Conservation (phyloP, 2,329 filamentous ascomycete species). For the Bipolaris cookei region DNA sequence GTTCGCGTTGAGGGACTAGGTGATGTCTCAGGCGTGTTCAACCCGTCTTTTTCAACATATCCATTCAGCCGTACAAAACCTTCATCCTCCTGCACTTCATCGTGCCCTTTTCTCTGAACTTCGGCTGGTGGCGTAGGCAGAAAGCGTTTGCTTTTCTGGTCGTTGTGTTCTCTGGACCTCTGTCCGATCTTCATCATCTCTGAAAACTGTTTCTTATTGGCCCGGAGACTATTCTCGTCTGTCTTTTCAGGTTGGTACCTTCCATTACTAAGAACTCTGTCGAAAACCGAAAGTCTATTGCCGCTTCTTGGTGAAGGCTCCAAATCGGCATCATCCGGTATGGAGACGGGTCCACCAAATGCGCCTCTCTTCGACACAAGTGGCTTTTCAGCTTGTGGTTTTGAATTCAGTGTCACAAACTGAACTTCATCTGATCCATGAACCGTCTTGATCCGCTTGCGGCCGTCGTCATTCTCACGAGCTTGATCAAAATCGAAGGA, state of each 20-base stretch:
- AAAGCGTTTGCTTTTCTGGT: conserved; percentile 18
- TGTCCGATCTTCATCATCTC: conserved; percentile 15
- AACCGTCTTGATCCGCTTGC: conserved; percentile 26
- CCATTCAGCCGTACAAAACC: not conserved
- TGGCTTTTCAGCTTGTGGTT: conserved; percentile 6
- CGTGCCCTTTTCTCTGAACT: conserved; percentile 14
- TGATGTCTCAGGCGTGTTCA: not conserved
- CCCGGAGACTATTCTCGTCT: conserved; percentile 16
- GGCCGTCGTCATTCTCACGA: conserved; percentile 15
- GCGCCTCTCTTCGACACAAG: conserved; percentile 18
- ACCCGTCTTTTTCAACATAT: not conserved
- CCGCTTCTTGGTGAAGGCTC: conserved; percentile 11
- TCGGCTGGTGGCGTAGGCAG: conserved; percentile 33
- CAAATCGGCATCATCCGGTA: conserved; percentile 19
- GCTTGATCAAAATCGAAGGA: conserved; percentile 13
- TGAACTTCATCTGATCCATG: conserved; percentile 16
- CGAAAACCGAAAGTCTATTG: conserved; percentile 18
- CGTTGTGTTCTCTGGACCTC: not conserved
- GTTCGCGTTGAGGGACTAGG: conserved; percentile 14
- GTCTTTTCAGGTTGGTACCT: conserved; percentile 8
- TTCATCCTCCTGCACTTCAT: conserved; percentile 11
- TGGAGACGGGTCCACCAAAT: conserved; percentile 27
- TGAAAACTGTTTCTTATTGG: conserved; percentile 21
- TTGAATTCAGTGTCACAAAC: conserved; percentile 6
- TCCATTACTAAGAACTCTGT: conserved; percentile 21